These are phyloP conservation scores for Schoenoplectus triqueter DNA, from an alignment of 202 grass and related monocot species.

Conservation along the genomic window DNA sequence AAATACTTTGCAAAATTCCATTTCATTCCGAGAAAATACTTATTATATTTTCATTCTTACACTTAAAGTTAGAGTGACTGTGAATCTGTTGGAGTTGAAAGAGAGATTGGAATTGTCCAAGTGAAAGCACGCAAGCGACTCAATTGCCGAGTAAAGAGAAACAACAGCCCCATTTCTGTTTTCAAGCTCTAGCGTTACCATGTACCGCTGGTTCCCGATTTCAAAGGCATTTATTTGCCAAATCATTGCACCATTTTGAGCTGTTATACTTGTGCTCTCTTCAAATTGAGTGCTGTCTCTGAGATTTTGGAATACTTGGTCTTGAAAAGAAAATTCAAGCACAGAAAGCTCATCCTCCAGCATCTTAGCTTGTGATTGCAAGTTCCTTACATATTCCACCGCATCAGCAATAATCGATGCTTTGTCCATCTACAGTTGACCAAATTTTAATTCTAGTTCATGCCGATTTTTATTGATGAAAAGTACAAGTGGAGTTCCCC, in stretches of 20 bases:
- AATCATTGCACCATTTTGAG: constrained; percentile 42
- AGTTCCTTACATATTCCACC: constrained; percentile 62
- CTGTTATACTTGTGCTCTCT: neutral
- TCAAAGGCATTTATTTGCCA: constrained; percentile 38
- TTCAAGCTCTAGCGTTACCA: constrained; percentile 72
- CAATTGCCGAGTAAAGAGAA: constrained; percentile 58
- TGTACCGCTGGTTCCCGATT: constrained; percentile 55
- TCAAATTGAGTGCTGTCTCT: constrained; percentile 18
- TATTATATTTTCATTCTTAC: constrained; percentile 39
- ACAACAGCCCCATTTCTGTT: constrained; percentile 41
- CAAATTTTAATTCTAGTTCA: neutral
- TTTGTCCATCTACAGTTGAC: constrained; percentile 80
- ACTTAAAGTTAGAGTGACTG: constrained; percentile 59
- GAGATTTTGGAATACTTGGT: constrained; percentile 22
- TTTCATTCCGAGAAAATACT: neutral
- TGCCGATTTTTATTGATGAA: neutral
- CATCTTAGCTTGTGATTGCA: constrained; percentile 60
- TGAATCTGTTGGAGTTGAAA: constrained; percentile 46
- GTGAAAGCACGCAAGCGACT: constrained; percentile 56
- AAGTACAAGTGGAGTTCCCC: neutral
- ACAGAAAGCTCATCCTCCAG: constrained; percentile 57
- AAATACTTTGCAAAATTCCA: neutral
- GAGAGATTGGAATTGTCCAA: constrained; percentile 56
- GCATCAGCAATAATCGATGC: constrained; percentile 84
- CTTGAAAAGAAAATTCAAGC: constrained; percentile 49